phyloP scores from a whole-genome alignment of 495 filamentous ascomycete species.

The Penicillium goetzii region DNA sequence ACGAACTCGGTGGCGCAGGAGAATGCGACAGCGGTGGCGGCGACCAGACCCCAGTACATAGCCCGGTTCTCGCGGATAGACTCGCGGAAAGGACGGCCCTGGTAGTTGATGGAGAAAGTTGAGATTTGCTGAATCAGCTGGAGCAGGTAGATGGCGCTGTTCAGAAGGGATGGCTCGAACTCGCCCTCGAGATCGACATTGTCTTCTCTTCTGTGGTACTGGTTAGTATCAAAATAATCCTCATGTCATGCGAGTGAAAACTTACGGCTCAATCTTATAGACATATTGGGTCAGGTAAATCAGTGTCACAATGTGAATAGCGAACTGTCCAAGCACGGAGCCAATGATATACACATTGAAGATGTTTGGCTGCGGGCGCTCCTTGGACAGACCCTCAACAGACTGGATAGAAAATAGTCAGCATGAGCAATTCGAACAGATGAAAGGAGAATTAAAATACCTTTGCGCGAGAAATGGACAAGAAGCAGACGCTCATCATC shows the following conservation, averaged over 20 bases:
- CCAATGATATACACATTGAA: conserved; percentile 99
- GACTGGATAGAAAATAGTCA: conserved; percentile 54
- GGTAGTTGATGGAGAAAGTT: conserved; percentile 99
- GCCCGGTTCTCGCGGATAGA: conserved; percentile 91
- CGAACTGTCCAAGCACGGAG: conserved; percentile 96
- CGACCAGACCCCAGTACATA: conserved; percentile 96
- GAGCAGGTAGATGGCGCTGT: conserved; percentile 95
- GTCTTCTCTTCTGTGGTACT: conserved; percentile 59
- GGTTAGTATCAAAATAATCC: conserved; percentile 29
- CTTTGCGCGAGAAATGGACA: conserved; percentile 93
- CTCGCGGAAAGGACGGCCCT: conserved; percentile 96
- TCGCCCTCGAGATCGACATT: conserved; percentile 92
- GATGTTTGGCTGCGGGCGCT: conserved; percentile 96
- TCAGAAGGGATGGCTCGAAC: conserved; percentile 91
- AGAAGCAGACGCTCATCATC: conserved; percentile 99
- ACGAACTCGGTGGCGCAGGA: conserved; percentile 95
- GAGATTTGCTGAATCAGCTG: conserved; percentile 99
- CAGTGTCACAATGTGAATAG: conserved; percentile 89
- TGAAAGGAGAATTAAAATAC: conserved; percentile 41
- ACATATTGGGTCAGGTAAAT: conserved; percentile 94
- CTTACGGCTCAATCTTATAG: conserved; percentile 78
- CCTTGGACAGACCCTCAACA: conserved; percentile 93
- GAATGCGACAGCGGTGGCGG: conserved; percentile 87
- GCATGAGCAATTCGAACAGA: conserved; percentile 4
- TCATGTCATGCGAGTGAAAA: conserved; percentile 19